phyloP scores from a whole-genome alignment of 1,284 basidiomycete genomes.

The Pterulicium gracile region DNA sequence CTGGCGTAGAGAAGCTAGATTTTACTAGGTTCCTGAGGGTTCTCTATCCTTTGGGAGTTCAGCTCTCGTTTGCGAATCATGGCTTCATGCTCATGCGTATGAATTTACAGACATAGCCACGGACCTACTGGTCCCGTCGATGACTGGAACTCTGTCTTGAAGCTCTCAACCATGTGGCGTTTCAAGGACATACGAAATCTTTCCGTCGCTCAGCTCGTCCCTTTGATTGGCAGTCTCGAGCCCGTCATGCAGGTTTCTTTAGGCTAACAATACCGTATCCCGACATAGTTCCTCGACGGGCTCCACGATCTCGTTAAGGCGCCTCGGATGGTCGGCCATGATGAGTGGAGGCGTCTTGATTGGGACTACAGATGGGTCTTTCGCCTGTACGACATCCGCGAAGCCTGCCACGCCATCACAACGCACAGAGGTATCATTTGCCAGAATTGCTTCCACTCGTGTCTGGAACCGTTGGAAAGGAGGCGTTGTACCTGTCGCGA shows the following conservation, averaged over 20 bases:
- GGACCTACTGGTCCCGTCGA: background rate
- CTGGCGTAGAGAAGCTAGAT: background rate
- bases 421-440: too few species aligned
- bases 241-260: background rate
- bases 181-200: background rate
- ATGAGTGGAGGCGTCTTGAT: too few species aligned
- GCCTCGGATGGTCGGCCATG: background rate
- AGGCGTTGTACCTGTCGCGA: too few species aligned
- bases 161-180: background rate
- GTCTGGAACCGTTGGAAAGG: too few species aligned
- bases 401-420: too few species aligned
- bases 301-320: background rate
- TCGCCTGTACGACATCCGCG: too few species aligned
- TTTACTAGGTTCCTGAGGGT: background rate
- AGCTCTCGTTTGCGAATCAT: too few species aligned
- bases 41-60: background rate
- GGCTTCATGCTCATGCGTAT: too few species aligned
- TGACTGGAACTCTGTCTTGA: background rate
- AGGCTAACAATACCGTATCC: background rate
- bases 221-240: background rate
- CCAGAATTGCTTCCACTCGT: too few species aligned
- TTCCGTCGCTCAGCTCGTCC: background rate
- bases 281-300: background rate
- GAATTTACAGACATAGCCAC: background rate
- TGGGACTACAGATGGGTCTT: too few species aligned